Percentiles rank a stretch among this genome's conserved stretches.
Conservation (phyloP, 148 eudicot species). For the Camellia lanceoleosa region DNA sequence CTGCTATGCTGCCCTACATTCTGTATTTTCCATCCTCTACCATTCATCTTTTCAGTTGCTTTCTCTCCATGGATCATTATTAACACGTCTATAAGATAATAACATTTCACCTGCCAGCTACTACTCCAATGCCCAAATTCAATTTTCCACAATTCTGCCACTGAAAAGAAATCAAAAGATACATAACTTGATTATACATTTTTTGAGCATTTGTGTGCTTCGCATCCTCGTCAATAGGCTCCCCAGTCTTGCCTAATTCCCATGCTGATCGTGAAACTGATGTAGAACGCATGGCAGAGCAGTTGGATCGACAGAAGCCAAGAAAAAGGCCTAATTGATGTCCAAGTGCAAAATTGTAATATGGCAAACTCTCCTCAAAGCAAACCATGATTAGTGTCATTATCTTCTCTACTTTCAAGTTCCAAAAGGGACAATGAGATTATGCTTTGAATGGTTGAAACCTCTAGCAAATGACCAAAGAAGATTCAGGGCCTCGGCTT, state of each 20-base stretch:
- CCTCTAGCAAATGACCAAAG: no score
- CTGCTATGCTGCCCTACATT: constrained; percentile 12
- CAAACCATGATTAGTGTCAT: neutral
- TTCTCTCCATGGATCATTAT: constrained; percentile 1
- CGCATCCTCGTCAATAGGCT: neutral
- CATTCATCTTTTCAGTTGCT: constrained; percentile 1
- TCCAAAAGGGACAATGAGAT: no score
- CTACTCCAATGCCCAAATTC: neutral
- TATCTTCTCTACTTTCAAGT: no score
- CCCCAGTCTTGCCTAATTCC: neutral
- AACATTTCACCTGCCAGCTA: constrained; percentile 6
- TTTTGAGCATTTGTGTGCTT: neutral
- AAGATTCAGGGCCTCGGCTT: neutral
- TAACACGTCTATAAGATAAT: neutral
- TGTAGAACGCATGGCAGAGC: no score
- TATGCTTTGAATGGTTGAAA: no score
- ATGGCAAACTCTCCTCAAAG: no score
- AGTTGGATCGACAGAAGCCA: no score
- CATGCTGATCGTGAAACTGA: no score
- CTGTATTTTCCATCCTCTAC: constrained; percentile 1
- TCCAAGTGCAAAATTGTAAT: no score
- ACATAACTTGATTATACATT: constrained; percentile 6
- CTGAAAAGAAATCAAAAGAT: neutral
- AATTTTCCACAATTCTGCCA: neutral
- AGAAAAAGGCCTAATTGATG: no score